phyloP scores from a whole-genome alignment of 805 yeast genomes.

The Clavispora santaluciae region DNA sequence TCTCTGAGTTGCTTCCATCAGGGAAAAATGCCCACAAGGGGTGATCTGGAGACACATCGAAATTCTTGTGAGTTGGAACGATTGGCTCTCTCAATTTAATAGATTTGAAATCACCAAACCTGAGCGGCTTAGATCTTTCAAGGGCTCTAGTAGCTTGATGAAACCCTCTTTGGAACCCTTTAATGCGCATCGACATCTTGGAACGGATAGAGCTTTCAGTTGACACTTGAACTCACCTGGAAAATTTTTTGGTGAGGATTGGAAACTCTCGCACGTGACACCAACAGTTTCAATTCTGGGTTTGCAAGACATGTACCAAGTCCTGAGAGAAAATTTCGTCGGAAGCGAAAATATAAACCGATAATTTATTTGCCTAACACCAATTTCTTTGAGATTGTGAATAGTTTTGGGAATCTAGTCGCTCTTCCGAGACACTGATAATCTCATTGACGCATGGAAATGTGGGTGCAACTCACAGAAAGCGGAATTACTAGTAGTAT shows the following conservation, averaged over 20 bases:
- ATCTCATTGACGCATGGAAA: no score
- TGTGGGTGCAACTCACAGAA: no score
- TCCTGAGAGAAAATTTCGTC: no score
- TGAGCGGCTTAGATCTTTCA: constrained; percentile 17
- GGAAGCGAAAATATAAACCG: no score
- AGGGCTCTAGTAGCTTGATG: constrained; percentile 6
- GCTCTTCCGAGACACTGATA: no score
- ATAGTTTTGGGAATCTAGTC: no score
- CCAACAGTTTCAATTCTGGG: no score
- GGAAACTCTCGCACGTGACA: neutral
- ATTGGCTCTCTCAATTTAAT: constrained; percentile 73
- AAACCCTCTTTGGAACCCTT: constrained; percentile 10
- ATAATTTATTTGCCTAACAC: no score
- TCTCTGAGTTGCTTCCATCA: constrained; percentile 43
- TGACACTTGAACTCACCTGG: neutral
- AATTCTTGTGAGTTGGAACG: constrained; percentile 71
- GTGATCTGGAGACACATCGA: constrained; percentile 74
- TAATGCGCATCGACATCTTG: neutral
- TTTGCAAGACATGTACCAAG: no score
- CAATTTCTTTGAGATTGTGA: no score
- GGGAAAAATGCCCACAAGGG: constrained; percentile 93
- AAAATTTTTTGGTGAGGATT: constrained; percentile 1
- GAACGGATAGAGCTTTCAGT: neutral
- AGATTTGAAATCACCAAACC: constrained; percentile 23
- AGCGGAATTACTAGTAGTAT: no score